Evolutionary conservation across 257 asterid species (phyloP).

Genomic region (Solanum bulbocastanum): DNA sequence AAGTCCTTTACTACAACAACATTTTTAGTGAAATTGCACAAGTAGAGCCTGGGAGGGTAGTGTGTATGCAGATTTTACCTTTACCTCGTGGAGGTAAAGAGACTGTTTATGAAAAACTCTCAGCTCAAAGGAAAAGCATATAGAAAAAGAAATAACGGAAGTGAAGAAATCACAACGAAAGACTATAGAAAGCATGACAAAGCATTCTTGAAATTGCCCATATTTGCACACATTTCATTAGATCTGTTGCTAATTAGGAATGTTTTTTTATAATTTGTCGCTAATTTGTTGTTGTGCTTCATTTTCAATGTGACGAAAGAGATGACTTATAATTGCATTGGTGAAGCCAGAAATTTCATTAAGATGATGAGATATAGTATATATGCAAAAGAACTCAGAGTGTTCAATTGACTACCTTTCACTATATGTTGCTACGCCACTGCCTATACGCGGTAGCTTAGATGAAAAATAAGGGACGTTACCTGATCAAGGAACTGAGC

Average conservation of each 20-base stretch:
- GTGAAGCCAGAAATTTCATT: too few species aligned
- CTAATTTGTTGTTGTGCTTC: too few species aligned
- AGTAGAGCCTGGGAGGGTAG: background rate
- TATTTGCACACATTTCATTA: too few species aligned
- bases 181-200: too few species aligned
- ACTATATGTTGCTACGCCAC: background rate
- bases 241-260: too few species aligned
- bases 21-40: background rate
- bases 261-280: too few species aligned
- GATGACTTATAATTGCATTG: too few species aligned
- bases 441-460: background rate
- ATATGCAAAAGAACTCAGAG: background rate
- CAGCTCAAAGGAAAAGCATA: background rate
- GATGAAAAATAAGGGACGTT: background rate
- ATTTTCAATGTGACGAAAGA: too few species aligned
- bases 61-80: background rate
- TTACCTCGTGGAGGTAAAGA: background rate
- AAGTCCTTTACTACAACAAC: background rate
- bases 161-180: too few species aligned
- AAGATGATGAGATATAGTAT: background rate
- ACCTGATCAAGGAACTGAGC: conserved; percentile 61
- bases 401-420: background rate
- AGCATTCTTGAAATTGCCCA: too few species aligned
- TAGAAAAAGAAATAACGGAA: too few species aligned
- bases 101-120: too few species aligned